Conservation (phyloP, 2,329 filamentous ascomycete species). For the Rutstroemia sp. region DNA sequence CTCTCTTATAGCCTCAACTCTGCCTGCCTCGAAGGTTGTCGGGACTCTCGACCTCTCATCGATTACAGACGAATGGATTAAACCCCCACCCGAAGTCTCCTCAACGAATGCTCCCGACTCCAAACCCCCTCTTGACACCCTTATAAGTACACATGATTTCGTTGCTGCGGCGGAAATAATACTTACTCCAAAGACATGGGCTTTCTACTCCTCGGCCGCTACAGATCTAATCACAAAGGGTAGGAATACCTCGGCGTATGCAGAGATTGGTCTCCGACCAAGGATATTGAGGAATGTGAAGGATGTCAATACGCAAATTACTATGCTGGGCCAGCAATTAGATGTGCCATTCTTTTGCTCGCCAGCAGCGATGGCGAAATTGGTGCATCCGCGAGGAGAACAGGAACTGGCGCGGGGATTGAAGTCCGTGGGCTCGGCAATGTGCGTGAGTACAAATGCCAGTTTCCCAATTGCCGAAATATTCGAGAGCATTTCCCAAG, state of each 20-base stretch:
- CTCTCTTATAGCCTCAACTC: constrained; percentile 38
- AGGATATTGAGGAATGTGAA: constrained; percentile 51
- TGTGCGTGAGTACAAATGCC: constrained; percentile 53
- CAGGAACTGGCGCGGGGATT: constrained; percentile 48
- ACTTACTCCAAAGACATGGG: constrained; percentile 58
- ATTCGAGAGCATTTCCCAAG: constrained; percentile 24
- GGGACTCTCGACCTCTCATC: constrained; percentile 42
- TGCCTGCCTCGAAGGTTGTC: constrained; percentile 38
- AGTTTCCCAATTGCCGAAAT: constrained; percentile 52
- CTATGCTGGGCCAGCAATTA: constrained; percentile 46
- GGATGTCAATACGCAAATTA: constrained; percentile 41
- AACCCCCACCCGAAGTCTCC: constrained; percentile 30
- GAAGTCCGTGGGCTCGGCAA: constrained; percentile 43
- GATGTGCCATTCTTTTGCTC: constrained; percentile 55
- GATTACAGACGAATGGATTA: constrained; percentile 41
- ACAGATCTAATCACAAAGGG: constrained; percentile 60
- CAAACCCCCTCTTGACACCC: constrained; percentile 38
- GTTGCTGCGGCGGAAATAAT: constrained; percentile 46
- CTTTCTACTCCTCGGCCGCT: constrained; percentile 60
- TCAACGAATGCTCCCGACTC: constrained; percentile 13
- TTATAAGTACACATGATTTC: constrained; percentile 56
- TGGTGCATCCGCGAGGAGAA: constrained; percentile 60
- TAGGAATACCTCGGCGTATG: constrained; percentile 48
- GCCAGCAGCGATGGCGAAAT: constrained; percentile 55
- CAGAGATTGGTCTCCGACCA: constrained; percentile 51